Evolutionary conservation across 306 rosid species (phyloP), one percentile per base, ranked within the genome.

Genomic region (Datisca glomerata): DNA sequence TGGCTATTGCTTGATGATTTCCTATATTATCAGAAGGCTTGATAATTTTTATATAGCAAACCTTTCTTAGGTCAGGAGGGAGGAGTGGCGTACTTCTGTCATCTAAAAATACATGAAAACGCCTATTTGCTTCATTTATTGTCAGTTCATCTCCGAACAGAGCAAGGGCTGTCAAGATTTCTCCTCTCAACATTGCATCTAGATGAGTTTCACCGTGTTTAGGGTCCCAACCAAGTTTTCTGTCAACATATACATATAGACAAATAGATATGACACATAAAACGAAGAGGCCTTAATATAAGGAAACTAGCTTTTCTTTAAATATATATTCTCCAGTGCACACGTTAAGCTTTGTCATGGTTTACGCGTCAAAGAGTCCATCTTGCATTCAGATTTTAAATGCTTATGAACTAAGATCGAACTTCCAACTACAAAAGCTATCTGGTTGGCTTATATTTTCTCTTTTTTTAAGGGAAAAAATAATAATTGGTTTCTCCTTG

Each of bases 191-290:
- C 97, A 83, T 72, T 18, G 93, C 77, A 70, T 89, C 86, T 39
- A 80, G 68, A 65, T 73, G 72, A 63, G 61, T 55, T 63, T 73
- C 76, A 0, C 61, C 61, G 7, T 63, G 67, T 64, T 77, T 83
- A 31, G 97, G 75, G 8, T 87, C 89, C 97, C 97, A 87, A 51
- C 97, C 94, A 58, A 87, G 94, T 74, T 54, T 79, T 79, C 97
- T 87, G 66, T 40, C 65, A 45, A 43, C n/a, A 41, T 39, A 65
- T 57, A 36, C 12, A 31, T 20, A 39, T 14, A 49, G 20, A 33
- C 10, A 12, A 27, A 27, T 25, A 19, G 27, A 7, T 19, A 18
- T 8, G n/a, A n/a, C n/a, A n/a, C n/a, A n/a, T n/a, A n/a, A n/a
- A n/a, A n/a, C n/a, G n/a, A n/a, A n/a, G n/a, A n/a, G n/a, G n/a